Conservation (phyloP, 164 flowering plant species). For the Protea cynaroides region DNA sequence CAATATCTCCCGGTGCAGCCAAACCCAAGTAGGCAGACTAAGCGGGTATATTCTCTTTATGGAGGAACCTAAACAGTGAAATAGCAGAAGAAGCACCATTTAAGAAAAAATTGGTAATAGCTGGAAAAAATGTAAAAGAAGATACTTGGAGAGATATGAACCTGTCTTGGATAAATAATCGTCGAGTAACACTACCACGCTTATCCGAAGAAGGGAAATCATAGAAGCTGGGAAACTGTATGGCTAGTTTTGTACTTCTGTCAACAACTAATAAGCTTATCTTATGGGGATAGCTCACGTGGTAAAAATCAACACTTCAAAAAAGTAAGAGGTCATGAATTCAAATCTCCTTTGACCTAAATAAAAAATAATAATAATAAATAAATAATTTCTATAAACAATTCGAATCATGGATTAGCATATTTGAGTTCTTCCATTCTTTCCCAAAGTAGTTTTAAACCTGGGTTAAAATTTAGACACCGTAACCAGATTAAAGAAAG, state of each 20-base stretch:
- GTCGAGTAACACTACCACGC: conserved; percentile 62
- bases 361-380: too few species aligned
- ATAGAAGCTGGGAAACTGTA: conserved; percentile 64
- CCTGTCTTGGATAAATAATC: conserved; percentile 61
- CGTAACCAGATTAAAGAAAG: too few species aligned
- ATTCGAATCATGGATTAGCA: too few species aligned
- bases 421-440: too few species aligned
- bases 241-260: conserved; percentile 87
- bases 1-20: conserved; percentile 70
- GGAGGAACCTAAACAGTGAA: conserved; percentile 24
- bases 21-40: conserved; percentile 67
- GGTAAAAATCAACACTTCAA: too few species aligned
- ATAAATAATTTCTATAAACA: too few species aligned
- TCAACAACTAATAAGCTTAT: conserved; percentile 31
- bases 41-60: conserved; percentile 35
- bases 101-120: too few species aligned
- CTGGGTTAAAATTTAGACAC: too few species aligned
- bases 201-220: conserved; percentile 53
- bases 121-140: too few species aligned
- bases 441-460: too few species aligned
- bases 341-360: neutral
- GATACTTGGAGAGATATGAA: conserved; percentile 12
- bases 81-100: neutral
- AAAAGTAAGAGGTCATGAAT: neutral
- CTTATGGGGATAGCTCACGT: too few species aligned